Conservation (phyloP, 2,329 filamentous ascomycete species). For the Clonostachys solani region DNA sequence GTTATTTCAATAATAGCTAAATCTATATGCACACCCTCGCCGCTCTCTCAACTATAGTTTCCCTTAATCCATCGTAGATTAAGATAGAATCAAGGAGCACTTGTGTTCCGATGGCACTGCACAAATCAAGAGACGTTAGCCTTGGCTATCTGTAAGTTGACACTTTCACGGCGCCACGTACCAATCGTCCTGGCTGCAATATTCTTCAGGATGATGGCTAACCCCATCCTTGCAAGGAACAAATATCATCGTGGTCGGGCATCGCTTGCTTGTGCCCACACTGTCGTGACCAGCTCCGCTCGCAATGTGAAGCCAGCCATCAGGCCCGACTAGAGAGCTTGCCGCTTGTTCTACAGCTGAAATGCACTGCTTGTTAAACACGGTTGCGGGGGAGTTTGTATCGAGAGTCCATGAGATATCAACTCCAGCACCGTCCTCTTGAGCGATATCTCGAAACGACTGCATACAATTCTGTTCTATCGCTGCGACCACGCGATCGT, state of each 20-base stretch:
- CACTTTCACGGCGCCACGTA: conserved; percentile 1
- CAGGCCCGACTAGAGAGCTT: conserved; percentile 42
- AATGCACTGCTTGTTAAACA: conserved; percentile 65
- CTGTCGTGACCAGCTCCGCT: conserved; percentile 34
- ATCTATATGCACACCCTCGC: too few species aligned
- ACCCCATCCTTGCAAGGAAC: conserved; percentile 26
- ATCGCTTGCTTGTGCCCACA: conserved; percentile 22
- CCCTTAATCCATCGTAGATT: conserved; percentile 8
- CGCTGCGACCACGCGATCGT: conserved; percentile 46
- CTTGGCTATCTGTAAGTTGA: background rate
- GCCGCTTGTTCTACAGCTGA: conserved; percentile 57
- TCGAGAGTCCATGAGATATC: conserved; percentile 57
- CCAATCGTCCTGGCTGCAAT: conserved; percentile 27
- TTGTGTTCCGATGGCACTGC: conserved; percentile 17
- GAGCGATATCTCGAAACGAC: conserved; percentile 13
- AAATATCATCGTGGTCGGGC: conserved; percentile 32
- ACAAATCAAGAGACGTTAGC: background rate
- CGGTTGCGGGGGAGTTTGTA: conserved; percentile 53
- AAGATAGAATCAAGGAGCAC: conserved; percentile 15
- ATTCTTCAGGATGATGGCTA: conserved; percentile 29
- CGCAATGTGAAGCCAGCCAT: conserved; percentile 24
- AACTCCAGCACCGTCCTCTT: conserved; percentile 18
- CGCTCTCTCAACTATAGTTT: too few species aligned
- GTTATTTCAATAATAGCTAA: too few species aligned
- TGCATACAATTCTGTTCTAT: conserved; percentile 23